phyloP scores from a whole-genome alignment of 495 filamentous ascomycete species.

The Podospora australis region DNA sequence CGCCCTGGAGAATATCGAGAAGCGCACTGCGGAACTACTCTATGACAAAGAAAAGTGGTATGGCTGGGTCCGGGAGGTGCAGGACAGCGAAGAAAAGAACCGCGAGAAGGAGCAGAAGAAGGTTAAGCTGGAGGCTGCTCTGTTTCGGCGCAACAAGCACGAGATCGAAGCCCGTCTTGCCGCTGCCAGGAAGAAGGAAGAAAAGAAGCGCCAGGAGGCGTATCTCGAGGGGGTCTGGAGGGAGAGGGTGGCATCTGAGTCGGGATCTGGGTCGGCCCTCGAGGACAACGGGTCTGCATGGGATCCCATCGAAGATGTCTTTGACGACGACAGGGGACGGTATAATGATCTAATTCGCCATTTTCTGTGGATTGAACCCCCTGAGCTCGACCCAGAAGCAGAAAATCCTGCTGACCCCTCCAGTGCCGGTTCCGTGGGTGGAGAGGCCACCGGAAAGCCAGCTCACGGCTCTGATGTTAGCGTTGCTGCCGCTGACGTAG shows the following conservation, averaged over 20 bases:
- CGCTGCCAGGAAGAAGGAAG: conserved; percentile 33
- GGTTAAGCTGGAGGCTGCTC: conserved; percentile 42
- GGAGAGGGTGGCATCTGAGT: conserved; percentile 32
- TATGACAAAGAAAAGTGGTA: conserved; percentile 47
- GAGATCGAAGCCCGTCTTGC: conserved; percentile 32
- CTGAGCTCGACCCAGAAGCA: not conserved
- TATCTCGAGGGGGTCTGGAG: conserved; percentile 42
- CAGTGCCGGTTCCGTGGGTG: not conserved
- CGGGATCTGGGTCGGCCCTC: conserved; percentile 8
- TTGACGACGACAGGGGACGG: conserved; percentile 39
- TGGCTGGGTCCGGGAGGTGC: conserved; percentile 39
- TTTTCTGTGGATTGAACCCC: conserved; percentile 37
- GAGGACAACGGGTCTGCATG: conserved; percentile 32
- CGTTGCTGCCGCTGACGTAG: conserved; percentile 11
- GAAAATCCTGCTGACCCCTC: not conserved
- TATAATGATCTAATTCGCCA: conserved; percentile 38
- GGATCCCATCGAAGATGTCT: conserved; percentile 49
- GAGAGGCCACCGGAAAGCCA: conserved; percentile 3
- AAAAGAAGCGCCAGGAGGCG: conserved; percentile 36
- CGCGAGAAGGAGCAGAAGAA: conserved; percentile 49
- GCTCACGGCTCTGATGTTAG: conserved; percentile 10
- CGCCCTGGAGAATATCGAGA: conserved; percentile 42
- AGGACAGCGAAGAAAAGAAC: conserved; percentile 39
- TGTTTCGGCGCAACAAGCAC: conserved; percentile 44
- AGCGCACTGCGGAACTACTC: conserved; percentile 38